Conservation (phyloP, 441 rosid genomes). For the Jatropha multifida region DNA sequence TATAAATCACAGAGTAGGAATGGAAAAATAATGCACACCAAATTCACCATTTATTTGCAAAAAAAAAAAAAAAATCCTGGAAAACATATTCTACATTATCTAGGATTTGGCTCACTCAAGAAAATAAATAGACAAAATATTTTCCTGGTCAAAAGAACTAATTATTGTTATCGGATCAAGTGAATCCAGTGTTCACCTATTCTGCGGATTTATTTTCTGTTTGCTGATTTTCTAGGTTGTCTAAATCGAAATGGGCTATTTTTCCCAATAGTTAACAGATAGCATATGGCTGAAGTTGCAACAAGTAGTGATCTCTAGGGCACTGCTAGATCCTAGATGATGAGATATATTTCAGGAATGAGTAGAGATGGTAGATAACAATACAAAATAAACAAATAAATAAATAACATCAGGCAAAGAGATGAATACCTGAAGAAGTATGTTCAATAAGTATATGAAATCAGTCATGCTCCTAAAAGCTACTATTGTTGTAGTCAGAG, state of each 20-base stretch:
- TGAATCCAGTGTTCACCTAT: no score
- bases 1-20: not conserved
- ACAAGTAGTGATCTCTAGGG: not conserved
- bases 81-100: no score
- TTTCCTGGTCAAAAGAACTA: no score
- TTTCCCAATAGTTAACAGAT: not conserved
- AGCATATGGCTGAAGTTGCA: not conserved
- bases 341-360: not conserved
- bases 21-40: not conserved
- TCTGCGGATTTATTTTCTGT: no score
- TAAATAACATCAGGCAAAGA: slow-evolving; percentile 9
- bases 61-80: no score
- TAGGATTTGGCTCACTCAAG: no score
- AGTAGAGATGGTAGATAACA: not conserved
- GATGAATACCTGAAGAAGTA: slow-evolving; percentile 74
- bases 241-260: no score
- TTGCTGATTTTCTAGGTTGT: no score
- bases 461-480: slow-evolving; percentile 60
- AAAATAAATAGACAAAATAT: no score
- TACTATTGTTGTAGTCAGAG: slow-evolving; percentile 50
- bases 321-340: not conserved
- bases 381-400: not conserved
- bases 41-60: not conserved
- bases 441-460: slow-evolving; percentile 60
- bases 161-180: no score